Evolutionary conservation across 1,284 basidiomycete genomes (phyloP), one percentile per base, ranked within the genome.

Genomic region (Kalmanozyma brasiliensis): DNA sequence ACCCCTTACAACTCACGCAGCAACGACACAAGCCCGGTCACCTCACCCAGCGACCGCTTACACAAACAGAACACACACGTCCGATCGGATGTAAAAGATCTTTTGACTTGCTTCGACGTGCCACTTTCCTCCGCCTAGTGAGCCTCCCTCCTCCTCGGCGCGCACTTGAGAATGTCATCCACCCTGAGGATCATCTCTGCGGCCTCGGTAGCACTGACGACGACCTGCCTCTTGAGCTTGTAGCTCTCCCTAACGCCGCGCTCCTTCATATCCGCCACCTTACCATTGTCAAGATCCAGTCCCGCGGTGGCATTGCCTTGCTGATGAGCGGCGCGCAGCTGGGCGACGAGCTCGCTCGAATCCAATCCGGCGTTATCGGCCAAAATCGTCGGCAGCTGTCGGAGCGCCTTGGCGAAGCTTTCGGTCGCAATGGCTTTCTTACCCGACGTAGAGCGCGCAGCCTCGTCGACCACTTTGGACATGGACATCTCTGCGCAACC

Each of bases 401-500:
- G 86, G 58, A 99, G 85, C 1, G 96, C 96, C 23, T 89, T 86
- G 3, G 88, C 89, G 78, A 98, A 99, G 5, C 90, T 88, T 83
- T 98, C 96, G 1, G 91, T 91, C 2, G 96, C 95, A 62, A 98
- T 89, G 1, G 94, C 93, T 84, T 94, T 94, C 86, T 98, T 98
- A 4, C 96, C 96, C 76, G 90, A 89, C 29, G 94, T 89, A 60
- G 87, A 87, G 65, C 91, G 87, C 8, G 92, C 92, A 35, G 87
- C 91, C 81, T 94, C 92, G 49, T 98, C 96, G 8, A 96, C 92
- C 1, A 91, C 90, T 78, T 91, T 93, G 78, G 89, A 90, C 96
- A 99, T 98, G 70, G 93, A 84, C 93, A 96, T 98, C 85, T 98
- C 96, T 1, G 94, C 90, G 82, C 94, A 98, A 26, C 96, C 96